These are phyloP conservation scores for Grifola frondosa DNA, from an alignment of 1,284 basidiomycete genomes.

Conservation along the genomic window DNA sequence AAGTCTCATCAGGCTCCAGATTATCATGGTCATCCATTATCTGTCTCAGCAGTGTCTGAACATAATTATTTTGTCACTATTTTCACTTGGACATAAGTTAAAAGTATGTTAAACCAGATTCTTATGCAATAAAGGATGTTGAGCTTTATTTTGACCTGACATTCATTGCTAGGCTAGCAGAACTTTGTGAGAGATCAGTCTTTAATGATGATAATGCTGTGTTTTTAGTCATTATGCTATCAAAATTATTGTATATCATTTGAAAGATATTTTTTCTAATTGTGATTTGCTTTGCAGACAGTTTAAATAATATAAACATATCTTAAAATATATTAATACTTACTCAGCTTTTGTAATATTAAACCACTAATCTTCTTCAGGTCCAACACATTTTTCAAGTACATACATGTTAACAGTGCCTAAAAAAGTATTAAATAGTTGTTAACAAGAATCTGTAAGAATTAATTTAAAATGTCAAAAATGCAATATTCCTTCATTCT, in stretches of 20 bases:
- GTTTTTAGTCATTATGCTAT: conserved; percentile 15
- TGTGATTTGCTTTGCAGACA: conserved; percentile 3
- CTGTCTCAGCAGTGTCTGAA: too few relatives aligned
- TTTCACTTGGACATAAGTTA: neutral
- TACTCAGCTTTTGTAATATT: conserved; percentile 14
- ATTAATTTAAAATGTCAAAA: too few relatives aligned
- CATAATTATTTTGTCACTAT: neutral
- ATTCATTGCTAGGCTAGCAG: conserved; percentile 14
- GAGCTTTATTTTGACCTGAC: conserved; percentile 9
- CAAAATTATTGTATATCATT: conserved; percentile 19
- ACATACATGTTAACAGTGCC: conserved; percentile 3
- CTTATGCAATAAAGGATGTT: conserved; percentile 10
- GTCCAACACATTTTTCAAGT: conserved; percentile 3
- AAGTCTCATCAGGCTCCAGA: too few relatives aligned
- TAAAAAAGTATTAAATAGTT: neutral
- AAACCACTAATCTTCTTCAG: conserved; percentile 7
- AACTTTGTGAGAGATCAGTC: conserved; percentile 22
- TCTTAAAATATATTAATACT: conserved; percentile 6
- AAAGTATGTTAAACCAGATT: conserved; percentile 1
- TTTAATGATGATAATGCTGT: conserved; percentile 16
- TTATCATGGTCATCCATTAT: too few relatives aligned
- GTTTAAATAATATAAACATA: neutral
- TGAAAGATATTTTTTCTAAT: neutral
- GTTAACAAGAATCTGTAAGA: too few relatives aligned
- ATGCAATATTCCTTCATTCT: conserved; percentile 12